Base-by-base conservation (phyloP, 768 basidiomycete species). In the Suillus lakei region DNA sequence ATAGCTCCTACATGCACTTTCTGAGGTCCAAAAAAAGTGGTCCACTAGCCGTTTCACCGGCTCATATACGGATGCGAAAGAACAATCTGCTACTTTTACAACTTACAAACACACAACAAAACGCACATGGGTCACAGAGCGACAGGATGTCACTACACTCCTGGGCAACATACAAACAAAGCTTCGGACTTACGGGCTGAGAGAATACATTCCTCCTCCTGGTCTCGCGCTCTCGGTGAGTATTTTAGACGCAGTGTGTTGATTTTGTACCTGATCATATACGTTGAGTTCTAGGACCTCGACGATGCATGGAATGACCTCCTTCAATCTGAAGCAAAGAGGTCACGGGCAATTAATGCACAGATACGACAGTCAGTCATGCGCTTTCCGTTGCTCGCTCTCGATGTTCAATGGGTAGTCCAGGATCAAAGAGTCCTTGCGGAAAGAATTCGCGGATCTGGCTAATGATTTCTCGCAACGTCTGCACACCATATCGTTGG, bases 141-240 rank as follows among this genome's bases (percentile, higher is more conserved):
- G 91, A 73, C 92, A 95, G 73, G 96, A 96, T 65, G 80, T 98
- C 12, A 87, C 89, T 10, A 93, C 92, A 1, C 84, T 98, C 16
- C 93, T 98, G 68, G 90, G 92, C 4, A 97, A 98, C 72, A 90
- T 99, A 34, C 93, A 96, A 76, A 97, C 95, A 1, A 98, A 99
- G 77, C 80, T 99, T 63, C 86, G 85, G 76, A 99, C 96, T 28
- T 99, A 99, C 80, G 88, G 90, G 12, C 74, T 99, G 69, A 83
- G 88, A 65, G 88, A 93, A 71, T 99, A 96, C 76, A 83, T 90
- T 28, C 96, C 98, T 15, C 87, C 89, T 2, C 74, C 78, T 4
- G 95, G 93, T 3, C 78, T 95, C 23, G 79, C 88, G 28, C 82
- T 90, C 36, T 79, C 83, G 41, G 88, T 88, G 67, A 58, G 84